Conservation (phyloP, 2,329 filamentous ascomycete species). For the Didymella pomorum region DNA sequence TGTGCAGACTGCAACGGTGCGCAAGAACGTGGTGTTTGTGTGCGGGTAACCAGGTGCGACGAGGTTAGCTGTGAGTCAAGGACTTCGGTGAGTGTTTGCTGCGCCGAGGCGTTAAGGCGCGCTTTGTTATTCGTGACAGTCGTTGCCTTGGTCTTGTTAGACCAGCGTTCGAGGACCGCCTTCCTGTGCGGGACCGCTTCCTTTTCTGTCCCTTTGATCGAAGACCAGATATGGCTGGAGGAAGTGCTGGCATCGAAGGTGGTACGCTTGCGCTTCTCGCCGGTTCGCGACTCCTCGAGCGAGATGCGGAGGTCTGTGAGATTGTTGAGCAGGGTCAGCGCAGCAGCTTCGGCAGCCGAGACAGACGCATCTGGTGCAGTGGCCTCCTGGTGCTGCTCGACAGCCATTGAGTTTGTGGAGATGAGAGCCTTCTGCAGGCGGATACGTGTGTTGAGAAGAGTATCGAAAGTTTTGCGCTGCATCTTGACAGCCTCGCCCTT, state of each 20-base stretch:
- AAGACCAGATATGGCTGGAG: constrained; percentile 74
- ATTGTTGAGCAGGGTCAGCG: constrained; percentile 83
- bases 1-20: constrained; percentile 71
- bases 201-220: constrained; percentile 72
- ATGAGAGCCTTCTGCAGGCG: constrained; percentile 91
- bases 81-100: constrained; percentile 71
- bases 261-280: constrained; percentile 67
- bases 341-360: constrained; percentile 84
- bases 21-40: constrained; percentile 76
- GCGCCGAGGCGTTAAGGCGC: constrained; percentile 65
- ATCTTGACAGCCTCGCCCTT: constrained; percentile 88
- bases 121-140: constrained; percentile 61
- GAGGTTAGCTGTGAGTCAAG: constrained; percentile 74
- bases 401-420: constrained; percentile 71
- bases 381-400: constrained; percentile 37
- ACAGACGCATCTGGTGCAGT: constrained; percentile 60
- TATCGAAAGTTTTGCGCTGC: constrained; percentile 86
- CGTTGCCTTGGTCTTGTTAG: constrained; percentile 74
- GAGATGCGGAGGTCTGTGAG: constrained; percentile 74
- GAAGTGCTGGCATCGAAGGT: constrained; percentile 64
- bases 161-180: constrained; percentile 87
- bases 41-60: constrained; percentile 73
- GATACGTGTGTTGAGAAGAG: constrained; percentile 87
- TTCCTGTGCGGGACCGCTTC: constrained; percentile 68
- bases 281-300: constrained; percentile 61